These are phyloP conservation scores for Aspergillus pseudotamarii DNA, from an alignment of 2,329 filamentous ascomycete genomes.

Conservation along the genomic window DNA sequence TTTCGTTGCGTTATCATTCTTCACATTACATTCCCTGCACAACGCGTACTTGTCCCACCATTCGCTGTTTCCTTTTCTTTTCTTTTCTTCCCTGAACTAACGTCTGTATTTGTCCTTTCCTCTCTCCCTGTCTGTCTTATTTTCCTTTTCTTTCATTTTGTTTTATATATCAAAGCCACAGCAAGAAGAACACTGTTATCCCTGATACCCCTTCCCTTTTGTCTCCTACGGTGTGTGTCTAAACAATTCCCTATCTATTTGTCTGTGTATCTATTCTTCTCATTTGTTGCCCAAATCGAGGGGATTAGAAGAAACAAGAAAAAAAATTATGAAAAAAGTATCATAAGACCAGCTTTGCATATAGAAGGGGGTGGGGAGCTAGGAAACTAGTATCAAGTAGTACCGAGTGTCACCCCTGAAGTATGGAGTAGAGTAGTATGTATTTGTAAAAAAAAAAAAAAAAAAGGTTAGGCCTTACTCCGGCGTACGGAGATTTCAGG, in stretches of 20 bases:
- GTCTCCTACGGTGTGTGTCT: not conserved
- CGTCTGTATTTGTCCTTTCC: not conserved
- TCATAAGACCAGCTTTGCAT: not conserved
- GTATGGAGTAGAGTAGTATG: not conserved
- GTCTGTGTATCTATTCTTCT: not conserved
- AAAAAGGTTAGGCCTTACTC: not conserved
- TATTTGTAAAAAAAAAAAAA: not conserved
- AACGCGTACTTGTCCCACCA: not conserved
- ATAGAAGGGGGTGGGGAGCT: not conserved
- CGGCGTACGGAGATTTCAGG: not conserved
- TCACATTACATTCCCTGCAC: not conserved
- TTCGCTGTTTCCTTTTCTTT: not conserved
- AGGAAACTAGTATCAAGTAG: not conserved
- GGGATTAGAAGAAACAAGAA: not conserved
- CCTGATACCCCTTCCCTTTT: conserved; percentile 1
- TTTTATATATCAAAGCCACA: not conserved
- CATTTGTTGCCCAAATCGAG: not conserved
- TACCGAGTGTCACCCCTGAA: not conserved
- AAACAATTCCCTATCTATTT: not conserved
- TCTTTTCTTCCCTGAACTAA: not conserved
- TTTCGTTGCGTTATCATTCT: not conserved
- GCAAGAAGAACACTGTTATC: conserved; percentile 1
- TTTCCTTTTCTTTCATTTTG: not conserved
- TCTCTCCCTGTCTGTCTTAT: not conserved
- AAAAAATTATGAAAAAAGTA: not conserved